Evolutionary conservation across 139 green algal genomes (phyloP).

Genomic region (Micromonas pusilla): DNA sequence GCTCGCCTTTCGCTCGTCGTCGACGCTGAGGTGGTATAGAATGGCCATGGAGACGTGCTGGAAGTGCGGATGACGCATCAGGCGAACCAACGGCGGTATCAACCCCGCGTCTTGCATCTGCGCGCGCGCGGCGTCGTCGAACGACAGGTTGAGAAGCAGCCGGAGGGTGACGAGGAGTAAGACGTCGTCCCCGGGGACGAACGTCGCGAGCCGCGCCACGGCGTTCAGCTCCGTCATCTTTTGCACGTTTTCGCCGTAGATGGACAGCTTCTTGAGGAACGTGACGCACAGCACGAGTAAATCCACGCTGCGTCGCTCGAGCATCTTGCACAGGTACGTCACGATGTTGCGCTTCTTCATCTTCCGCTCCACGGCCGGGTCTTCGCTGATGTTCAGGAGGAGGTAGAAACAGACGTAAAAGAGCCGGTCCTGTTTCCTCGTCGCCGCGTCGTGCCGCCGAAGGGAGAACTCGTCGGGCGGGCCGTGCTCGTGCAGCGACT

Average conservation of each 20-base stretch:
- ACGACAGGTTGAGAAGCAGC: conserved; percentile 82
- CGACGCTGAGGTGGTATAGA: conserved; percentile 76
- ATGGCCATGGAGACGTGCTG: conserved; percentile 63
- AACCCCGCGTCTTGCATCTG: conserved; percentile 63
- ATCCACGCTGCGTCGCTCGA: conserved; percentile 66
- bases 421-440: conserved; percentile 31
- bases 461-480: neutral
- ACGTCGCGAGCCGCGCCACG: conserved; percentile 56
- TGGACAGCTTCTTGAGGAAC: conserved; percentile 77
- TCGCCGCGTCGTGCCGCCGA: neutral
- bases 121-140: conserved; percentile 60
- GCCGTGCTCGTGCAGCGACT: neutral
- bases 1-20: too few relatives aligned
- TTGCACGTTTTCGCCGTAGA: conserved; percentile 61
- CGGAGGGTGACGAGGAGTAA: conserved; percentile 62
- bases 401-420: conserved; percentile 48
- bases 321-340: conserved; percentile 63
- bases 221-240: conserved; percentile 51
- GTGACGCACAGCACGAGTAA: conserved; percentile 69
- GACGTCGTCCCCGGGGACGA: conserved; percentile 56
- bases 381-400: conserved; percentile 80
- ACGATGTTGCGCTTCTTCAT: conserved; percentile 79
- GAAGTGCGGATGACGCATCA: conserved; percentile 47
- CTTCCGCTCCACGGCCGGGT: conserved; percentile 67
- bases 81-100: conserved; percentile 61